Percentiles rank a stretch among this genome's conserved stretches.
Conservation (phyloP, 441 rosid species). For the Manihot esculenta region DNA sequence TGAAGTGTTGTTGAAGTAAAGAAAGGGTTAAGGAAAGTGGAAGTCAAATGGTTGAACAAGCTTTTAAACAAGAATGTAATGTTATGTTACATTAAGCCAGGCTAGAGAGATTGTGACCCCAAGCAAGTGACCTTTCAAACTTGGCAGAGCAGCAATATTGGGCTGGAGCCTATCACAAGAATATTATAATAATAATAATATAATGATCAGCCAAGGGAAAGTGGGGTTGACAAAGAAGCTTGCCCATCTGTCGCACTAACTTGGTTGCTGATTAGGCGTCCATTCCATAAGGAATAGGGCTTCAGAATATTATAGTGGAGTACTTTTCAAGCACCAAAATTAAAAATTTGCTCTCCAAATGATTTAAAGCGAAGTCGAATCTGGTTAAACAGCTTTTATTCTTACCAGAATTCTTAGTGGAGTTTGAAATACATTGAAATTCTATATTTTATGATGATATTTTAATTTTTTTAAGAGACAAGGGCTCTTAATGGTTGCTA, state of each 20-base stretch:
- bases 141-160: conserved; percentile 1
- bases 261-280: conserved; percentile 1
- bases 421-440: neutral
- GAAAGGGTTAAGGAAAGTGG: neutral
- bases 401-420: neutral
- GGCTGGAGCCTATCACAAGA: neutral
- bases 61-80: neutral
- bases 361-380: too few relatives aligned
- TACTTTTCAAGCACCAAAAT: too few relatives aligned
- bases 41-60: conserved; percentile 1
- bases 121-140: conserved; percentile 9
- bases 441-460: neutral
- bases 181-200: neutral
- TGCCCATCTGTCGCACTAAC: conserved; percentile 3
- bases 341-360: too few relatives aligned
- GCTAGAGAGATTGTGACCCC: conserved; percentile 17
- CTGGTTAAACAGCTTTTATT: too few relatives aligned
- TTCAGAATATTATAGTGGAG: too few relatives aligned
- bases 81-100: conserved; percentile 8
- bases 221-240: conserved; percentile 11
- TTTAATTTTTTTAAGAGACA: too few relatives aligned
- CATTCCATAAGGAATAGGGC: neutral
- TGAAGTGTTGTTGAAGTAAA: conserved; percentile 27
- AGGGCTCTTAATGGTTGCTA: too few relatives aligned
- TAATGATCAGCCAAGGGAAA: too few relatives aligned